A percentile compares a stretch with the other conserved stretches of the same genome.
These are phyloP conservation scores for Penicillium frequentans DNA, from an alignment of 2,329 filamentous ascomycete genomes.

Conservation along the genomic window DNA sequence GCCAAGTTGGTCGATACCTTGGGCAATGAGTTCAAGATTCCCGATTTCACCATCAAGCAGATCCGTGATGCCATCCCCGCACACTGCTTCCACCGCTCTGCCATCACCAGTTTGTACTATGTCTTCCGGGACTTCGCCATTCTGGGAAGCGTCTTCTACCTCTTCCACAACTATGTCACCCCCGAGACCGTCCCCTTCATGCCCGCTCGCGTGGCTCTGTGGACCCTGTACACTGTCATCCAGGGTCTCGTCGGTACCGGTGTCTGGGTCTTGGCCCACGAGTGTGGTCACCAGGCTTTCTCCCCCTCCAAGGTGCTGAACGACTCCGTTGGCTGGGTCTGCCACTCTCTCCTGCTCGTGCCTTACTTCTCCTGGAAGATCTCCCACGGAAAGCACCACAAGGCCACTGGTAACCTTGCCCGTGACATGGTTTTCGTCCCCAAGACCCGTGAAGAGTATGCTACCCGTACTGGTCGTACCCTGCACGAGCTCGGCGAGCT, in stretches of 20 bases:
- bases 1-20: constrained; percentile 80
- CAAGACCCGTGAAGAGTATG: constrained; percentile 80
- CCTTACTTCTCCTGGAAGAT: constrained; percentile 99
- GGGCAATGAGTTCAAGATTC: constrained; percentile 90
- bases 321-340: constrained; percentile 87
- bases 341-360: constrained; percentile 84
- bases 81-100: constrained; percentile 93
- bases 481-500: constrained; percentile 84
- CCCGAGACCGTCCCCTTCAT: constrained; percentile 76
- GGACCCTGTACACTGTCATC: constrained; percentile 70
- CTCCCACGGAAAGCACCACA: constrained; percentile 99
- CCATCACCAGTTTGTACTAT: constrained; percentile 71
- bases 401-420: constrained; percentile 94
- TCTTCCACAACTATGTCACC: constrained; percentile 88
- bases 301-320: constrained; percentile 89
- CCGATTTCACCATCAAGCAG: constrained; percentile 96
- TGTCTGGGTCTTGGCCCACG: constrained; percentile 94
- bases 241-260: constrained; percentile 94
- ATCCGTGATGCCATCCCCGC: constrained; percentile 95
- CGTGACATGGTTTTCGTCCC: constrained; percentile 99
- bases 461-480: constrained; percentile 69
- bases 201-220: constrained; percentile 64
- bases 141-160: constrained; percentile 74
- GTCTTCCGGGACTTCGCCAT: constrained; percentile 77
- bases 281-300: constrained; percentile 96